Evolutionary conservation across 2,329 filamentous ascomycete genomes (phyloP).

Genomic region (Acephala macrosclerotiorum): DNA sequence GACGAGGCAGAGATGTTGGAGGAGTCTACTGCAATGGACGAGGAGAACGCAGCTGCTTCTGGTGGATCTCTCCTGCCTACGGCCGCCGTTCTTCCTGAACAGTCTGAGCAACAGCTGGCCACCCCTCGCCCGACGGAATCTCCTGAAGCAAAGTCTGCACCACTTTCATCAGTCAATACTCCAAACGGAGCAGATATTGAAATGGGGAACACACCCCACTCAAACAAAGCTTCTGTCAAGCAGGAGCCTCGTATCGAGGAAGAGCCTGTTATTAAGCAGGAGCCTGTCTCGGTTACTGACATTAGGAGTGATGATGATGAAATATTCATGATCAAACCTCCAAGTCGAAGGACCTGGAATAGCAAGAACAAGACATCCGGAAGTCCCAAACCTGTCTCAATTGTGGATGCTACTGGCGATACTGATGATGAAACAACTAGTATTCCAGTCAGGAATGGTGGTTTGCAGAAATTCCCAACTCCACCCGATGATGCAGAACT

Average conservation of each 20-base stretch:
- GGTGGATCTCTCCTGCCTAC: not conserved
- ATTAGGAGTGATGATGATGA: too few relatives aligned
- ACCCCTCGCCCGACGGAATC: not conserved
- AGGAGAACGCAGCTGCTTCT: not conserved
- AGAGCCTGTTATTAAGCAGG: not conserved
- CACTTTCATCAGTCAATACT: not conserved
- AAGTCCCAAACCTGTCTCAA: not conserved
- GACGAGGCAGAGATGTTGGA: not conserved
- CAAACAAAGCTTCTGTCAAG: not conserved
- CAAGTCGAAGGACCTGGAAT: not conserved
- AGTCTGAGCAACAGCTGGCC: not conserved
- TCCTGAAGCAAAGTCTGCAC: not conserved
- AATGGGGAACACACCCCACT: not conserved
- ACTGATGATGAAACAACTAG: not conserved
- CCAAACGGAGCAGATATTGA: not conserved
- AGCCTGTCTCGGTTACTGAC: too few relatives aligned
- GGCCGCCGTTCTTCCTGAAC: not conserved
- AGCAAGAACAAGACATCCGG: not conserved
- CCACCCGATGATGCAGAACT: too few relatives aligned
- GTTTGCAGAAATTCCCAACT: too few relatives aligned
- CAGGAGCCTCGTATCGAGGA: not conserved
- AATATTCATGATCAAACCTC: too few relatives aligned
- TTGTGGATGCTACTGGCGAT: not conserved
- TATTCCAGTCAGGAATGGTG: too few relatives aligned
- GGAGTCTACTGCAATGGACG: not conserved